phyloP scores from a whole-genome alignment of 1,139 yeast genomes.

The Lodderomyces jiufengensis region DNA sequence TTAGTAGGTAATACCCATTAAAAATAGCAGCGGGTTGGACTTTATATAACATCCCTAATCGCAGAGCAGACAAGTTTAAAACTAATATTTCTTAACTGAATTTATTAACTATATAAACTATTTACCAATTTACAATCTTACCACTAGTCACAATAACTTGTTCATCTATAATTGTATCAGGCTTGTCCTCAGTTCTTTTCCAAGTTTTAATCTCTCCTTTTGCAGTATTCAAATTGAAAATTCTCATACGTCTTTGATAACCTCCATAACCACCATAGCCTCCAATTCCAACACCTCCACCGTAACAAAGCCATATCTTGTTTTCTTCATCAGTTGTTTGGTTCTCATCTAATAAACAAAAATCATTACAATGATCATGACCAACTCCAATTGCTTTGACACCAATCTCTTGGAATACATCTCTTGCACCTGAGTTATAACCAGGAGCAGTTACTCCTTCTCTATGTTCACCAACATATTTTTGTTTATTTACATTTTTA shows the following conservation, averaged over 20 bases:
- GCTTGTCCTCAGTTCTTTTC: constrained; percentile 63
- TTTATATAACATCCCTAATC: too few relatives aligned
- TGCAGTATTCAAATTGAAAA: constrained; percentile 61
- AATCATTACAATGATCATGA: constrained; percentile 94
- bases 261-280: constrained; percentile 94
- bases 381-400: constrained; percentile 78
- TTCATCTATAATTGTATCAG: constrained; percentile 49
- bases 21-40: too few relatives aligned
- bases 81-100: too few relatives aligned
- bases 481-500: constrained; percentile 41
- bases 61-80: too few relatives aligned
- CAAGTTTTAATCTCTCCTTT: constrained; percentile 59
- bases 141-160: constrained; percentile 57
- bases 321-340: constrained; percentile 21
- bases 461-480: constrained; percentile 53
- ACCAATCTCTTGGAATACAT: constrained; percentile 55
- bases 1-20: too few relatives aligned
- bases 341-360: constrained; percentile 55
- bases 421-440: constrained; percentile 63
- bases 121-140: constrained; percentile 23
- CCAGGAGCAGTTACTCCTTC: constrained; percentile 81
- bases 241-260: constrained; percentile 68
- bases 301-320: constrained; percentile 82
- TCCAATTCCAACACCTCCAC: constrained; percentile 92
- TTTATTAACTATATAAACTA: too few relatives aligned